Evolutionary conservation across 257 asterid species (phyloP), one percentile per base, ranked within the genome.

Genomic region (Apocynum venetum): DNA sequence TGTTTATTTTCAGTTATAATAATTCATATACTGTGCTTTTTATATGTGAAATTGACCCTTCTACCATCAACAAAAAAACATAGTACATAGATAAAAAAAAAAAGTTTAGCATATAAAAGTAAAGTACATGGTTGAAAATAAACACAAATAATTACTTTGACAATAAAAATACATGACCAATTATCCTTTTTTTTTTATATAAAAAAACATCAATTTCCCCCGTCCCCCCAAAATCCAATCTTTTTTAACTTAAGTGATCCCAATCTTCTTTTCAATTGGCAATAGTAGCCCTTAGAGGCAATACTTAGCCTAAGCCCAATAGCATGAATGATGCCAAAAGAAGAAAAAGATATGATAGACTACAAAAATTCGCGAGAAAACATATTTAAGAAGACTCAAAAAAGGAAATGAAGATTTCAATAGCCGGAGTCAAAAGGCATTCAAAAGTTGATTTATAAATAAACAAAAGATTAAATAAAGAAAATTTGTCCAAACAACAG

Each of bases 361-460:
- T 0, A 71, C 68, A 87, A 86, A 84, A 84, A 77, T 65, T 82
- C 20, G 52, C 73, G 91, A 86, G 71, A 87, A 77, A 25, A 25
- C 11, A 38, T 49, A 61, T 66, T 41, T 1, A 69, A 77, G 36
- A 57, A 2, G 19, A 25, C 15, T 73, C 81, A 92, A 20, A 80
- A 87, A 85, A 19, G 59, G 67, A 76, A 73, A 74, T 81, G 88
- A 84, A 86, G 78, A 75, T 83, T 83, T 84, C 85, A 85, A 81
- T 83, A 83, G 87, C 73, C 83, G 65, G 65, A n/a, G 70, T 68
- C 41, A 74, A 78, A 53, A 53, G 14, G 20, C 59, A 53, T 53
- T 53, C 59, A 14, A 53, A 84, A 81, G 87, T 82, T 83, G 85
- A 78, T 80, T 63, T 47, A 63, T 44, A 77, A 4, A n/a, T 64